phyloP scores from a whole-genome alignment of 345 rosid genomes.

The Linum trigynum region DNA sequence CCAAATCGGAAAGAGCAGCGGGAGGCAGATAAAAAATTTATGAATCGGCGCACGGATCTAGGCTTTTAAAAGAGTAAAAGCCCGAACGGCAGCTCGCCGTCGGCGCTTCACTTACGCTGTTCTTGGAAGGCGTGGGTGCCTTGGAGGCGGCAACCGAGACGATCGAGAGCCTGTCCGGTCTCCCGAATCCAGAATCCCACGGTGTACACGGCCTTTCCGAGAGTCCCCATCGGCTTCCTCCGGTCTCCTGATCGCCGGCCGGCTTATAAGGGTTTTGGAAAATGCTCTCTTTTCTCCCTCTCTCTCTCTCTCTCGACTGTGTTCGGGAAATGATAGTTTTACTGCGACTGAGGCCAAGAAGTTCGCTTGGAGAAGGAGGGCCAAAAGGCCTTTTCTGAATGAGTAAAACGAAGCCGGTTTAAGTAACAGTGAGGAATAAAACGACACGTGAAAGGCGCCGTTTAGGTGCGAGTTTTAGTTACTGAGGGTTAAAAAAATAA shows the following conservation, averaged over 20 bases:
- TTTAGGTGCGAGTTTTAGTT: no score
- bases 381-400: no score
- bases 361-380: no score
- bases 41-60: not conserved
- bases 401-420: no score
- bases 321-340: not conserved
- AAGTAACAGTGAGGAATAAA: no score
- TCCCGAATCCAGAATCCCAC: conserved; percentile 97
- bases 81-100: not conserved
- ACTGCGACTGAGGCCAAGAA: not conserved
- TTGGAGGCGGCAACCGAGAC: conserved; percentile 88
- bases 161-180: conserved; percentile 89
- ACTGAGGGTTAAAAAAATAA: no score
- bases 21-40: not conserved
- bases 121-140: conserved; percentile 71
- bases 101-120: conserved; percentile 39
- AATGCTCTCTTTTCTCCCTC: not conserved
- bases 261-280: not conserved
- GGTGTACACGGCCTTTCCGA: conserved; percentile 75
- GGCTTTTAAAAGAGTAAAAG: not conserved
- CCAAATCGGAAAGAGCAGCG: not conserved
- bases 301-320: not conserved
- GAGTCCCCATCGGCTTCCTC: conserved; percentile 54
- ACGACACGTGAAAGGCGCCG: no score
- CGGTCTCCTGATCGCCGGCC: not conserved